Conservation (phyloP, 257 asterid genomes). For the Asclepias syriaca region DNA sequence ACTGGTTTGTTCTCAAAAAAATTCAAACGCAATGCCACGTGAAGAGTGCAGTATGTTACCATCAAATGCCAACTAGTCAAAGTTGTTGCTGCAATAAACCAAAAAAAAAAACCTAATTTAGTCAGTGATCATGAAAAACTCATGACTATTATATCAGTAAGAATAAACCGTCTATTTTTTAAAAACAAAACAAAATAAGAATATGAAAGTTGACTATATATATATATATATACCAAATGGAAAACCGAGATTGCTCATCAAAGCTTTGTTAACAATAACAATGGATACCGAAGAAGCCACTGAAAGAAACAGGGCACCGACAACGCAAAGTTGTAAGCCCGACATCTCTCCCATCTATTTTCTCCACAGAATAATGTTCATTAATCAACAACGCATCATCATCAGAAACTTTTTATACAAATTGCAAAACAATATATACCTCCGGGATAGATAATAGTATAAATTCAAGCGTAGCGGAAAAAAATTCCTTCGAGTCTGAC, state of each 20-base stretch:
- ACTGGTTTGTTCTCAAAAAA: conserved; percentile 74
- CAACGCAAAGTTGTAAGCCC: conserved; percentile 66
- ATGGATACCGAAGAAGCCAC: conserved; percentile 93
- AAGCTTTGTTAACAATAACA: conserved; percentile 86
- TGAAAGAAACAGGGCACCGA: conserved; percentile 75
- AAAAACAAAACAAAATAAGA: background rate
- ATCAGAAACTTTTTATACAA: background rate
- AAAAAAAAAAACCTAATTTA: background rate
- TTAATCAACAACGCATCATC: background rate
- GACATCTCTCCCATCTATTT: conserved; percentile 66
- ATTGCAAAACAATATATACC: background rate
- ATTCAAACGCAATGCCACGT: conserved; percentile 60
- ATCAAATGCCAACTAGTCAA: conserved; percentile 92
- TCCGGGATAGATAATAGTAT: too few relatives aligned
- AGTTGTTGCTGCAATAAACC: conserved; percentile 58
- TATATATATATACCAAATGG: conserved; percentile 47
- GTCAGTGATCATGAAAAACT: too few relatives aligned
- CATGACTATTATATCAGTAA: background rate
- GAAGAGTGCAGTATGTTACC: conserved; percentile 90
- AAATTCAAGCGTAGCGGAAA: too few relatives aligned
- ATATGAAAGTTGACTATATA: background rate
- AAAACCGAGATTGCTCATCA: conserved; percentile 90
- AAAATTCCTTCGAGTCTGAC: too few relatives aligned
- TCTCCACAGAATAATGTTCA: background rate
- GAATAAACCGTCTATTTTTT: background rate